Conservation (phyloP, 805 yeast species). For the Metschnikowia dekortorum region DNA sequence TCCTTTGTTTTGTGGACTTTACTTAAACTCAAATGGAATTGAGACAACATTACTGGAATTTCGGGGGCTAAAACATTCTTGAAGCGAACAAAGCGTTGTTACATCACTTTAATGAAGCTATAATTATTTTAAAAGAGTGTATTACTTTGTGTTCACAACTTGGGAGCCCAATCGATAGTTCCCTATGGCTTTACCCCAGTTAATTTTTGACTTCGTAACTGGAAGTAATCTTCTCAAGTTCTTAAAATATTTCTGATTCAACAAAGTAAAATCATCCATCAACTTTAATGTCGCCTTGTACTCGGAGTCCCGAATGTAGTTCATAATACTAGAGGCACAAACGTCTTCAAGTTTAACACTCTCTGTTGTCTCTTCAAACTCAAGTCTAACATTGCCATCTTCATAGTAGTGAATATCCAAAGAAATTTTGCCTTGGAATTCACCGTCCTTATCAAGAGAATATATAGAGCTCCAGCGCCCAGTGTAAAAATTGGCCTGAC, state of each 20-base stretch:
- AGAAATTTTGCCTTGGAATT: constrained; percentile 49
- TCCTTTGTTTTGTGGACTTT: constrained; percentile 39
- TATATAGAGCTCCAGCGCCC: constrained; percentile 84
- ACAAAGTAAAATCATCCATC: constrained; percentile 57
- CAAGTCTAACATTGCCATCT: constrained; percentile 89
- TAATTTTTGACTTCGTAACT: constrained; percentile 82
- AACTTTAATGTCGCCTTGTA: constrained; percentile 54
- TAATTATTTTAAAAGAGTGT: background rate
- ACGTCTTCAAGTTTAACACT: constrained; percentile 19
- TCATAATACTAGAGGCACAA: constrained; percentile 30
- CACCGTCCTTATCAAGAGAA: constrained; percentile 26
- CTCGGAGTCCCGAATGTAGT: constrained; percentile 54
- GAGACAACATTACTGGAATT: background rate
- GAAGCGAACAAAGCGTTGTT: background rate
- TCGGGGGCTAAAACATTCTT: background rate
- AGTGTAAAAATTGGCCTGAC: constrained; percentile 77
- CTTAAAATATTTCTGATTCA: constrained; percentile 82
- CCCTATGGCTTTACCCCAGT: constrained; percentile 94
- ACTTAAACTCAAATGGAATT: constrained; percentile 25
- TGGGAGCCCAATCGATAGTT: constrained; percentile 84
- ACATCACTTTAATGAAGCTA: background rate
- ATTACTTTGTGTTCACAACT: constrained; percentile 42
- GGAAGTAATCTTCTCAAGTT: constrained; percentile 87
- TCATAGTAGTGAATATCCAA: constrained; percentile 90
- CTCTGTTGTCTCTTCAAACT: constrained; percentile 34